A percentile compares a stretch with the other conserved stretches of the same genome.
phyloP scores from a whole-genome alignment of 352 stramenopile species.

The Phytophthora capsici region DNA sequence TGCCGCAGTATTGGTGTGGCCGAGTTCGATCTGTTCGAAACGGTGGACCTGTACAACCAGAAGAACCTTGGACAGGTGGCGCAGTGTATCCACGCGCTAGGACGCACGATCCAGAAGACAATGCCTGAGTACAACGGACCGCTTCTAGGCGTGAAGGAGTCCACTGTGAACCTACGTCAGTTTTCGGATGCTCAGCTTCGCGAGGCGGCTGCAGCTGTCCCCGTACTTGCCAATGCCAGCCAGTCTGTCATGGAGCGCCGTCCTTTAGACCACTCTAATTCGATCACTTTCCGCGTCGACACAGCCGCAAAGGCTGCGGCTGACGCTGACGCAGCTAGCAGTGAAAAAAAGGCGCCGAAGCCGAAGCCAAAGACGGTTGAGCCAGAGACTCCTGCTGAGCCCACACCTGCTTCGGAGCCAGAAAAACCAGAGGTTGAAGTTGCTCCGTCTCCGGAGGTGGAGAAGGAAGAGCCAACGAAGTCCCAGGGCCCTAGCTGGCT shows the following conservation, averaged over 20 bases:
- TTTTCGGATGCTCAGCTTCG: slow-evolving; percentile 75
- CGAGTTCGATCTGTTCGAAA: slow-evolving; percentile 92
- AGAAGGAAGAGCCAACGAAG: slow-evolving; percentile 30
- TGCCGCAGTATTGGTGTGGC: slow-evolving; percentile 84
- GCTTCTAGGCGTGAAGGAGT: slow-evolving; percentile 75
- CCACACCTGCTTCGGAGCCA: slow-evolving; percentile 14
- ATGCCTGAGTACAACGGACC: slow-evolving; percentile 73
- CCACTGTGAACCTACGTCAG: slow-evolving; percentile 66
- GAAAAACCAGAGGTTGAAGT: slow-evolving; percentile 21
- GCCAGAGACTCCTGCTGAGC: slow-evolving; percentile 10
- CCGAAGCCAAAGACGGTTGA: slow-evolving; percentile 21
- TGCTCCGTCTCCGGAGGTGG: slow-evolving; percentile 13
- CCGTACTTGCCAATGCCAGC: slow-evolving; percentile 61
- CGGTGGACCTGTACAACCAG: slow-evolving; percentile 88
- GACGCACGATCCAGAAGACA: slow-evolving; percentile 78
- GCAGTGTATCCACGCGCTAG: slow-evolving; percentile 85
- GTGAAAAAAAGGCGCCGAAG: slow-evolving; percentile 19
- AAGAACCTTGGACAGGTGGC: slow-evolving; percentile 89
- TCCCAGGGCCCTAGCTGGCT: slow-evolving; percentile 32
- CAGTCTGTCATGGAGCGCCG: slow-evolving; percentile 69
- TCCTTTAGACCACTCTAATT: slow-evolving; percentile 71
- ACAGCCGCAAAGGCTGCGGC: slow-evolving; percentile 38
- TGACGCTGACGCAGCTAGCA: slow-evolving; percentile 36
- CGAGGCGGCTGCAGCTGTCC: slow-evolving; percentile 62
- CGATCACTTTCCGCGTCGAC: slow-evolving; percentile 72